These are phyloP conservation scores for Leccinum subrobustum DNA, from an alignment of 1,284 basidiomycete genomes.

Conservation along the genomic window DNA sequence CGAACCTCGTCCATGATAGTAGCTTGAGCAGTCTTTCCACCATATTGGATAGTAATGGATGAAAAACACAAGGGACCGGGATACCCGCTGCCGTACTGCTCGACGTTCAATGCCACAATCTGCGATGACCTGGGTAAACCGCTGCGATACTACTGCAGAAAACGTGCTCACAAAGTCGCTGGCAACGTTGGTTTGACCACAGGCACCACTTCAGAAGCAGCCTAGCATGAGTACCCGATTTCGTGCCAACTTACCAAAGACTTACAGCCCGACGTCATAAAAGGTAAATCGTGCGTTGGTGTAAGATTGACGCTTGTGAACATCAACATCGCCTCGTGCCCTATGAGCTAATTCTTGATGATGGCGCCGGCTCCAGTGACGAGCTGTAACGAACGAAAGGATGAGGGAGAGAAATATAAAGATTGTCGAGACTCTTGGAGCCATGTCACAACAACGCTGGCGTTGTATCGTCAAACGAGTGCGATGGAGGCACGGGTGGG, in stretches of 20 bases:
- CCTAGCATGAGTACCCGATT: conserved; percentile 4
- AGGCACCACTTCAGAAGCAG: conserved; percentile 46
- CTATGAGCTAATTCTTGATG: conserved; percentile 43
- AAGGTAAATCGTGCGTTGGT: conserved; percentile 43
- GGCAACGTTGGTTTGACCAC: conserved; percentile 46
- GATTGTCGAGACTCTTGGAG: conserved; percentile 13
- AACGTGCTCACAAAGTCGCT: conserved; percentile 50
- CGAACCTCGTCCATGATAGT: conserved; percentile 66
- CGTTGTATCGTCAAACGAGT: conserved; percentile 22
- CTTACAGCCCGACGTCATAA: conserved; percentile 59
- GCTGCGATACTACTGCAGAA: not conserved
- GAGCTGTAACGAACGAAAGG: conserved; percentile 40
- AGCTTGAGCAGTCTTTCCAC: conserved; percentile 62
- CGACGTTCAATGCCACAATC: conserved; percentile 45
- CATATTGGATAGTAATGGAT: conserved; percentile 61
- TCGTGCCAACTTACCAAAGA: conserved; percentile 4
- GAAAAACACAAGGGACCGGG: conserved; percentile 64
- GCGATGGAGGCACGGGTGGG: conserved; percentile 14
- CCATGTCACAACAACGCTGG: conserved; percentile 12
- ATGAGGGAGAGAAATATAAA: conserved; percentile 32
- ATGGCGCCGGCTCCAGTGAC: conserved; percentile 38
- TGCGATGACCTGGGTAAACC: conserved; percentile 20
- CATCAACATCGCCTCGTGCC: conserved; percentile 37
- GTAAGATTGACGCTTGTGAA: conserved; percentile 37
- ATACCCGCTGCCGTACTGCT: conserved; percentile 56